Conservation (phyloP, 2,329 filamentous ascomycete species). For the Apiospora kogelbergensis region DNA sequence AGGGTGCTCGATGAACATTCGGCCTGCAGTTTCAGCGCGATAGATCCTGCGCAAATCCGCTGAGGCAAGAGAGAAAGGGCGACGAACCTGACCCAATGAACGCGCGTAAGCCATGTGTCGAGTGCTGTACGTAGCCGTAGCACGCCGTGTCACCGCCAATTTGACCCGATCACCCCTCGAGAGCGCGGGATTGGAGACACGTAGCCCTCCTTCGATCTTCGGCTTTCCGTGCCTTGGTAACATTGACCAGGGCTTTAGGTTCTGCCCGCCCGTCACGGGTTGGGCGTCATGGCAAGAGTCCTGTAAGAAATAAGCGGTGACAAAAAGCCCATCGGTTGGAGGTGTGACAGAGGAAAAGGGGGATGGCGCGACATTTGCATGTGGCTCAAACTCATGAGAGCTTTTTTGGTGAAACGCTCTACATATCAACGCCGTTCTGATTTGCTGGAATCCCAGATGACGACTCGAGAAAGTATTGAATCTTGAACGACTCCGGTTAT, state of each 20-base stretch:
- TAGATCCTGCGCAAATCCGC: constrained; percentile 3
- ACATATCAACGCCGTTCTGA: not conserved
- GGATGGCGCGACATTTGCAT: not conserved
- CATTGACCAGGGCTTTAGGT: not conserved
- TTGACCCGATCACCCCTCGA: not conserved
- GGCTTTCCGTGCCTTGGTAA: not conserved
- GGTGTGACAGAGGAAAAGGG: not conserved
- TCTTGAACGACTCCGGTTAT: not conserved
- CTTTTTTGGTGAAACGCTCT: not conserved
- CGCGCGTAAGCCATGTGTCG: constrained; percentile 6
- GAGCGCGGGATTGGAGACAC: not conserved
- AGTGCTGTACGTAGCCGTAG: not conserved
- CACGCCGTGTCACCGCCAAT: not conserved
- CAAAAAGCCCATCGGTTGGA: not conserved
- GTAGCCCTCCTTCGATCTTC: not conserved
- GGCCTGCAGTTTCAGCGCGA: not conserved
- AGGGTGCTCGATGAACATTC: not conserved
- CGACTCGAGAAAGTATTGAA: not conserved
- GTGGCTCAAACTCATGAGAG: not conserved
- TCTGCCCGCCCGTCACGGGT: not conserved
- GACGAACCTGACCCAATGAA: not conserved
- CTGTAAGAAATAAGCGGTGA: not conserved
- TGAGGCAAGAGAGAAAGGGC: not conserved
- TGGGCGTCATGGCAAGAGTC: not conserved
- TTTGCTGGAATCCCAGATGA: not conserved